Conservation (phyloP, 257 asterid genomes). For the Solanum rostratum region DNA sequence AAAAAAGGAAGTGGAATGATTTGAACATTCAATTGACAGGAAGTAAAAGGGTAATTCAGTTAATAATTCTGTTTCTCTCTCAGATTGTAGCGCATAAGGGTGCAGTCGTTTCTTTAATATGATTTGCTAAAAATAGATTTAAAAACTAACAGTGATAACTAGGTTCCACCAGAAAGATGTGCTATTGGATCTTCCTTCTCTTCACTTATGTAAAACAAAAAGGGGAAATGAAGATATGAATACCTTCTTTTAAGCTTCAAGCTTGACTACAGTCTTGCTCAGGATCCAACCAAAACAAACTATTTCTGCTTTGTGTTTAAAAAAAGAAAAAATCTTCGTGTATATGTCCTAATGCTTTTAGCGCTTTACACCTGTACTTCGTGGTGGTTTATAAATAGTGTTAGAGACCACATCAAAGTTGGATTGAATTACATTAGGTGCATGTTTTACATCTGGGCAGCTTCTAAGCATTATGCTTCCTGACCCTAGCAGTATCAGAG, state of each 20-base stretch:
- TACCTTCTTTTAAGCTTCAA: not conserved
- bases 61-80: not conserved
- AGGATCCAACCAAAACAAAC: not conserved
- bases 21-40: not conserved
- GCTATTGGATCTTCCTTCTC: not conserved
- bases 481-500: not conserved
- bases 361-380: not conserved
- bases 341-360: not conserved
- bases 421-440: not conserved
- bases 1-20: not conserved
- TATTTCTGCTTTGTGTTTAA: not conserved
- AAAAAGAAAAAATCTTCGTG: not conserved
- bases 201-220: not conserved
- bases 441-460: not conserved
- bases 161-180: not conserved
- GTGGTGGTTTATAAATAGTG: not conserved
- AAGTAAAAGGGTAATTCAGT: not conserved
- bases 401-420: not conserved
- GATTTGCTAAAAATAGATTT: not conserved
- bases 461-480: not conserved
- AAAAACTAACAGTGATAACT: not conserved
- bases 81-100: not conserved
- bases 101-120: not conserved
- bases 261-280: not conserved
- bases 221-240: not conserved